Conservation (phyloP, 257 asterid species). For the Scutellaria minor region DNA sequence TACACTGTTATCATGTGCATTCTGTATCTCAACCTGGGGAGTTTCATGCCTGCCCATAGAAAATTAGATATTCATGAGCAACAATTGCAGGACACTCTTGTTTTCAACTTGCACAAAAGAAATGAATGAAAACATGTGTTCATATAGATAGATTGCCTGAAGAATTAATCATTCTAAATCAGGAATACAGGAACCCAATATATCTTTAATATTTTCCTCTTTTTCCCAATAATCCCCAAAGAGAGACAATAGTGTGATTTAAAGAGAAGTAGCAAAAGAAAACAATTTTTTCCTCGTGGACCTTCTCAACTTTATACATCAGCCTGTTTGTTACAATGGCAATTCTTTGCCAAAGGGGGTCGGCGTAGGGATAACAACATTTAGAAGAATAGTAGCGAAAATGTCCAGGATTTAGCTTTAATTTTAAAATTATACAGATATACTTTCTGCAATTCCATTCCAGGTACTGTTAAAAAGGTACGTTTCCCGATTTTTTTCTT, state of each 20-base stretch:
- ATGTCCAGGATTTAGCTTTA: slow-evolving; percentile 28
- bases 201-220: neutral
- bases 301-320: slow-evolving; percentile 6
- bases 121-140: neutral
- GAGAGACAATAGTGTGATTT: slow-evolving; percentile 3
- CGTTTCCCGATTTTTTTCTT: slow-evolving; percentile 2
- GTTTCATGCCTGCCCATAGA: slow-evolving; percentile 79
- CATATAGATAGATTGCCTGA: slow-evolving; percentile 19
- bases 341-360: slow-evolving; percentile 4
- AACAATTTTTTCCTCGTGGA: neutral
- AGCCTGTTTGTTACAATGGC: neutral
- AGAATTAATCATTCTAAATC: slow-evolving; percentile 12
- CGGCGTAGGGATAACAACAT: neutral
- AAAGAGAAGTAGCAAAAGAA: slow-evolving; percentile 22
- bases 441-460: neutral
- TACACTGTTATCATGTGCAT: slow-evolving; percentile 95
- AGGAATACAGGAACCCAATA: neutral
- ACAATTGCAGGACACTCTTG: slow-evolving; percentile 23
- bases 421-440: neutral
- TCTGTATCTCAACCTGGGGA: slow-evolving; percentile 91
- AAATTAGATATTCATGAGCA: slow-evolving; percentile 32
- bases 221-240: neutral
- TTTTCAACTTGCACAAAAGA: slow-evolving; percentile 25
- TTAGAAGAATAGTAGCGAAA: slow-evolving; percentile 9
- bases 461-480: slow-evolving; percentile 3